phyloP scores from a whole-genome alignment of 2,329 filamentous ascomycete genomes.

The Colletotrichum incanum region DNA sequence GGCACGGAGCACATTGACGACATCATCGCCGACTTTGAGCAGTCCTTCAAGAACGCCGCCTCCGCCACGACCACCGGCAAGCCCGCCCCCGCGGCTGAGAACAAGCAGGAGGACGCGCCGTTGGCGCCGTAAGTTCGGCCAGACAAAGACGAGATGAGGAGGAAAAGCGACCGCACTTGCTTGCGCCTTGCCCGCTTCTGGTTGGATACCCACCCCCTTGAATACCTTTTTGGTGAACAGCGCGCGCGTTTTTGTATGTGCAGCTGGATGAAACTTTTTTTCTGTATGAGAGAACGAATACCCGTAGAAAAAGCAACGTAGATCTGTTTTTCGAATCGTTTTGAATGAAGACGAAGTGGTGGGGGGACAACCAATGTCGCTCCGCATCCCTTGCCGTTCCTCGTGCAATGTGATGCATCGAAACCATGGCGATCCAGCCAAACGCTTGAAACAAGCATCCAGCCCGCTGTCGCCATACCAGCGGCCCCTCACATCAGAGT shows the following conservation, averaged over 20 bases:
- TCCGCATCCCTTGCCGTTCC: constrained; percentile 10
- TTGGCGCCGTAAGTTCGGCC: constrained; percentile 47
- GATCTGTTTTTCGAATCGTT: constrained; percentile 2
- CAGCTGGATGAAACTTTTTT: constrained; percentile 10
- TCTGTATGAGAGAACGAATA: constrained; percentile 30
- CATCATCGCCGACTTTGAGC: constrained; percentile 95
- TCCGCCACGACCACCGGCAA: constrained; percentile 59
- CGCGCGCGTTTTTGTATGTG: neutral
- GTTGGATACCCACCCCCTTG: constrained; percentile 17
- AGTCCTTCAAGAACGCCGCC: constrained; percentile 80
- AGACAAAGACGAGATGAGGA: neutral
- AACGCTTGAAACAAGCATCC: neutral
- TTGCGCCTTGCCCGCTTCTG: constrained; percentile 1
- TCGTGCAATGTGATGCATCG: constrained; percentile 1
- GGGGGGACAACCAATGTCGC: neutral
- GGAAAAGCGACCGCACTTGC: neutral
- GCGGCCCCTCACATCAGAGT: neutral
- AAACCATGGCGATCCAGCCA: neutral
- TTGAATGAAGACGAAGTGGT: neutral
- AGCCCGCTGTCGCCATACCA: neutral
- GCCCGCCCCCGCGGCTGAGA: constrained; percentile 44
- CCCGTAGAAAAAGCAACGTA: constrained; percentile 38
- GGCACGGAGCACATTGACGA: constrained; percentile 98
- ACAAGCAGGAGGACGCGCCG: constrained; percentile 58
- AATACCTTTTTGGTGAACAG: neutral